Evolutionary conservation across 2,329 filamentous ascomycete genomes (phyloP).

Genomic region (Raffaelea arxii): DNA sequence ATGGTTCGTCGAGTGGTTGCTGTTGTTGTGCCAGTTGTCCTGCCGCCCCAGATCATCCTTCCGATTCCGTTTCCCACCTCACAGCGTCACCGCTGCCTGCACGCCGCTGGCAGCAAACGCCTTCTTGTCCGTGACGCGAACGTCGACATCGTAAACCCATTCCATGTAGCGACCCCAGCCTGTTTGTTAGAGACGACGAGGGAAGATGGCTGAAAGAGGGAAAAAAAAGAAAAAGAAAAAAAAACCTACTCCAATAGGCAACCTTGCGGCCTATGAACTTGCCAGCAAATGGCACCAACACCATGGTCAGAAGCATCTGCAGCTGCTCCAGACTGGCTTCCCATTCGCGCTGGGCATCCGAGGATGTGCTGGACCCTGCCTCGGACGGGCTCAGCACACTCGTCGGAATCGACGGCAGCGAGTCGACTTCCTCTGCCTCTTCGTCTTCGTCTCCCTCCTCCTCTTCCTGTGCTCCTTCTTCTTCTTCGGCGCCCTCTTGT

Average conservation of each 20-base stretch:
- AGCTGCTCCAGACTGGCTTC: constrained; percentile 88
- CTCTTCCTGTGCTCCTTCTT: neutral
- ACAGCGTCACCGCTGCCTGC: constrained; percentile 49
- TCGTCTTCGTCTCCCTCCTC: constrained; percentile 15
- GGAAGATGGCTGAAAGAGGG: too few species aligned
- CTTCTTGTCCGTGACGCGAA: constrained; percentile 53
- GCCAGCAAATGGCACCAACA: constrained; percentile 83
- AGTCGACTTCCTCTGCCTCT: constrained; percentile 51
- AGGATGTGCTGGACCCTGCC: constrained; percentile 44
- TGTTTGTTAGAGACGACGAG: too few species aligned
- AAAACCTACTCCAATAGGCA: constrained; percentile 81
- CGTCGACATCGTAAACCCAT: constrained; percentile 78
- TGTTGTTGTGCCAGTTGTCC: too few species aligned
- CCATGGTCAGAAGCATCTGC: constrained; percentile 87
- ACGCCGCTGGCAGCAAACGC: constrained; percentile 55
- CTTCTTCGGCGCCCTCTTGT: neutral
- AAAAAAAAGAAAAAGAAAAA: neutral
- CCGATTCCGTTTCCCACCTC: constrained; percentile 11
- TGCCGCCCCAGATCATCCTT: neutral
- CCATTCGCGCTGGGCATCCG: constrained; percentile 92
- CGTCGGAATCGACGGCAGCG: constrained; percentile 52
- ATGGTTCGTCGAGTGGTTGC: neutral
- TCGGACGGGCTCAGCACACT: constrained; percentile 25
- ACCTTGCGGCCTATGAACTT: constrained; percentile 94
- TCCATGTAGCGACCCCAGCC: constrained; percentile 92